Base-by-base conservation (phyloP, 2,329 filamentous ascomycete species). In the Fusarium paranaense region DNA sequence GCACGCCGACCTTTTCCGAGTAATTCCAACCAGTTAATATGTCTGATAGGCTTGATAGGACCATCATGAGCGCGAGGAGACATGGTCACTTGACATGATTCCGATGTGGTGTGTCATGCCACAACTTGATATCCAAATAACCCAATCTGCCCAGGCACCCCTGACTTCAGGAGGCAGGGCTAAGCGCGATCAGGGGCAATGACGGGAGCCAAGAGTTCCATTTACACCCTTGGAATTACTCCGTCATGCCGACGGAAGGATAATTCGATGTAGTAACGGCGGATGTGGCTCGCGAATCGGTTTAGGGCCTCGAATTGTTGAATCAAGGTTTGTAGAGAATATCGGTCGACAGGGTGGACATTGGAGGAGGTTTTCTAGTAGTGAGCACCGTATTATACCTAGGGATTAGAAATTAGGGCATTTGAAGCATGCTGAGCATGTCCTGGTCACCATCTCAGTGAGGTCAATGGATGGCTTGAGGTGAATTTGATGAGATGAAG, bases 121-220 rank as follows among this genome's bases (percentile, higher is more conserved):
- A 37, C 35, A 37, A 63, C 47, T 27, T 20, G 59, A 66, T 71
- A 45, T 54, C 35, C 30, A 13, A 65, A 14, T 30, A 6, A 22
- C n/a, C 37, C 22, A 47, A 13, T 14, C 32, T 22, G 64, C 50
- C 33, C 14, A 54, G 32, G 32, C 37, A 27, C 32, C 45, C 65
- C 72, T 72, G 69, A 72, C 72, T 74, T 74, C 72, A 74, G 62
- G 72, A 54, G 27, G 59, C 20, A 47, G 22, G 59, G 35, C 6
- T 20, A 45, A 35, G 20, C 22, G 16, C 18, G 16, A 22, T 37
- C 22, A 57, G 35, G 35, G 47, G 22, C 27, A 30, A 35, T 13
- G 25, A 1, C 27, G 50, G n/a, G 50, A 32, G 50, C 47, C 50
- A 54, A 54, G 50, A 54, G 6, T 32, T 33, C 27, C 18, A 32